Evolutionary conservation across 768 basidiomycete species (phyloP).

Genomic region (Tubosaeta sp.): DNA sequence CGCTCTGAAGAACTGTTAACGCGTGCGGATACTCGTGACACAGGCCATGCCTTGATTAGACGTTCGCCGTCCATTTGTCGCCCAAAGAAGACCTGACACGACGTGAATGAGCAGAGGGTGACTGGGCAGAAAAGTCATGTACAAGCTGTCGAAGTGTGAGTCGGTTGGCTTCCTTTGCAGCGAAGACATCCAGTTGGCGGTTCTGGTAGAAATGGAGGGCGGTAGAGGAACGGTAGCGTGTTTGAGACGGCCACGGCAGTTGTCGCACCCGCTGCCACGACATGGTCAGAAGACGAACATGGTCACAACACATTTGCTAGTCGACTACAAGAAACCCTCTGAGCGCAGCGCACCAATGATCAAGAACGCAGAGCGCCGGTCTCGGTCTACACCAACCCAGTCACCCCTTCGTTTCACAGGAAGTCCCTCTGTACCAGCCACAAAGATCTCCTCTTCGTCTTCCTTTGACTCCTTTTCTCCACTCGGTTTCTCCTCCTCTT

Average conservation of each 20-base stretch:
- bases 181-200: constrained; percentile 75
- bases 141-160: constrained; percentile 80
- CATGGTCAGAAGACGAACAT: constrained; percentile 19
- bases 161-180: constrained; percentile 64
- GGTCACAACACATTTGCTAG: background rate
- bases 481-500: constrained; percentile 48
- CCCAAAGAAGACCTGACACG: constrained; percentile 74
- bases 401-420: constrained; percentile 51
- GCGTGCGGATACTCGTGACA: background rate
- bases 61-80: constrained; percentile 75
- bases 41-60: constrained; percentile 57
- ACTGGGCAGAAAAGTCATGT: constrained; percentile 17
- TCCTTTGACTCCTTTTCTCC: constrained; percentile 18
- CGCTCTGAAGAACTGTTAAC: constrained; percentile 49
- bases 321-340: constrained; percentile 57
- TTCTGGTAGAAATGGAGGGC: constrained; percentile 77
- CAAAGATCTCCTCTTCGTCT: constrained; percentile 53
- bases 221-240: constrained; percentile 31
- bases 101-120: constrained; percentile 1
- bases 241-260: background rate
- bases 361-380: constrained; percentile 72
- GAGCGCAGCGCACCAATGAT: constrained; percentile 73
- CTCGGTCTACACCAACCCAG: constrained; percentile 76
- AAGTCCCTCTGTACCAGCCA: constrained; percentile 54
- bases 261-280: constrained; percentile 18